These are phyloP conservation scores for Ophiocordyceps camponoti-floridani DNA, from an alignment of 2,329 filamentous ascomycete genomes.

Conservation along the genomic window DNA sequence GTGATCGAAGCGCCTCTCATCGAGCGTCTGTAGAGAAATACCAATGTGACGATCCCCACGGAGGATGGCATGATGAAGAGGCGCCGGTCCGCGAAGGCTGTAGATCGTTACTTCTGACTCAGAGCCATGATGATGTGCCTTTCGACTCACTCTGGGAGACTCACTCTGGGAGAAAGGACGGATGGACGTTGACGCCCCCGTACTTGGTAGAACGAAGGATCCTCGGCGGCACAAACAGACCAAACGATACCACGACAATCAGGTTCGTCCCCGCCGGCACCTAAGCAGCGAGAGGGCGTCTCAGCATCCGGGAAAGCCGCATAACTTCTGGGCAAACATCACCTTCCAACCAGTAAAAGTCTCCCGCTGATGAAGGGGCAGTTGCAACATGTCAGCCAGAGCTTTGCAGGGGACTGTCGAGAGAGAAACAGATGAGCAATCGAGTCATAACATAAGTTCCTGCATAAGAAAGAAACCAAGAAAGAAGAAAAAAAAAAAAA, in stretches of 20 bases:
- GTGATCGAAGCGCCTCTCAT: slow-evolving; percentile 59
- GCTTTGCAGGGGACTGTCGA: slow-evolving; percentile 59
- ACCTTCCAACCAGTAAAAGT: slow-evolving; percentile 73
- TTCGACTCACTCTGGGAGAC: slow-evolving; percentile 7
- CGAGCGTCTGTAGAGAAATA: slow-evolving; percentile 73
- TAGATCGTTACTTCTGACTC: neutral
- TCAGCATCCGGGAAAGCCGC: too few relatives aligned
- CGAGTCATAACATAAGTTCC: too few relatives aligned
- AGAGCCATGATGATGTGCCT: too few relatives aligned
- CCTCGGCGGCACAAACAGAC: slow-evolving; percentile 65
- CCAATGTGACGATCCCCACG: slow-evolving; percentile 43
- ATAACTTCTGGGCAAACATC: slow-evolving; percentile 10
- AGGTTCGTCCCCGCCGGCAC: slow-evolving; percentile 50
- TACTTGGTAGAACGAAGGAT: slow-evolving; percentile 55
- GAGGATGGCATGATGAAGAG: slow-evolving; percentile 71
- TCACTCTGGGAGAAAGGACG: slow-evolving; percentile 73
- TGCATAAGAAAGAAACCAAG: neutral
- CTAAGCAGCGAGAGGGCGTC: slow-evolving; percentile 15
- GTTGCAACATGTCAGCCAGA: slow-evolving; percentile 41
- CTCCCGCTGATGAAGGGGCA: slow-evolving; percentile 58
- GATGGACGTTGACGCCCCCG: slow-evolving; percentile 85
- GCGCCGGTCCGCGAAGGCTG: slow-evolving; percentile 70
- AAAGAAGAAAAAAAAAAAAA: slow-evolving; percentile 8
- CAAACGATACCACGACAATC: slow-evolving; percentile 86
- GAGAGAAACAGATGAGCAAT: too few relatives aligned